A percentile compares a stretch with the other conserved stretches of the same genome.
Evolutionary conservation across 352 stramenopile species (phyloP).

Genomic region (Thraustotheca clavata): DNA sequence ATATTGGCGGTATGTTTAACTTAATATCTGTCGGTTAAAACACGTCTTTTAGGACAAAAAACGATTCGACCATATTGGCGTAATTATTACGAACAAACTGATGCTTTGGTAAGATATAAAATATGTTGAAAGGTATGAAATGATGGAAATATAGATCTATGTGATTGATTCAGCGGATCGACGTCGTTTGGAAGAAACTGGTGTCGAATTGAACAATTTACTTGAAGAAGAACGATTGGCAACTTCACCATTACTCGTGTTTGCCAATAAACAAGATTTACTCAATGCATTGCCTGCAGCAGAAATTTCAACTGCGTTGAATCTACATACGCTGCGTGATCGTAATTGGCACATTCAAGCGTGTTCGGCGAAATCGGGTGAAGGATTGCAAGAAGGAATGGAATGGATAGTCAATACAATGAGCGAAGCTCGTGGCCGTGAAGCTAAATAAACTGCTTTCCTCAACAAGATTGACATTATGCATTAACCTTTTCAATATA

Average conservation of each 20-base stretch:
- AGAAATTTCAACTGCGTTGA: conserved; percentile 88
- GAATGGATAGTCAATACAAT: conserved; percentile 84
- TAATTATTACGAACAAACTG: conserved; percentile 99
- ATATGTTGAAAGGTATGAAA: neutral
- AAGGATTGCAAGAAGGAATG: conserved; percentile 84
- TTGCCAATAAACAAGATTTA: conserved; percentile 96
- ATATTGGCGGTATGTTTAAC: conserved; percentile 84
- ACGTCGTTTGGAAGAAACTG: conserved; percentile 89
- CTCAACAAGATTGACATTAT: neutral
- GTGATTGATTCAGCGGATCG: conserved; percentile 93
- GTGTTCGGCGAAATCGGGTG: conserved; percentile 84
- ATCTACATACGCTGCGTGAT: conserved; percentile 83
- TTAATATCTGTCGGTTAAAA: neutral
- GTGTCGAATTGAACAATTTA: conserved; percentile 87
- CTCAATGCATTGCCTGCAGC: conserved; percentile 84
- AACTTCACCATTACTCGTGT: conserved; percentile 90
- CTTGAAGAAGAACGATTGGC: conserved; percentile 92
- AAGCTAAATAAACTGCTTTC: conserved; percentile 74
- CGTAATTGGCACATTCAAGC: conserved; percentile 87
- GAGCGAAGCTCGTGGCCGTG: conserved; percentile 37
- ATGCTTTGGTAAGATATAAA: conserved; percentile 59
- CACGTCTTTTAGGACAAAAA: conserved; percentile 73
- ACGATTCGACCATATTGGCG: conserved; percentile 99
- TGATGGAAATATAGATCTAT: conserved; percentile 75
- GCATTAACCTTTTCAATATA: no score